Base-by-base conservation (phyloP, 352 stramenopile species). In the Saprolegnia diclina region DNA sequence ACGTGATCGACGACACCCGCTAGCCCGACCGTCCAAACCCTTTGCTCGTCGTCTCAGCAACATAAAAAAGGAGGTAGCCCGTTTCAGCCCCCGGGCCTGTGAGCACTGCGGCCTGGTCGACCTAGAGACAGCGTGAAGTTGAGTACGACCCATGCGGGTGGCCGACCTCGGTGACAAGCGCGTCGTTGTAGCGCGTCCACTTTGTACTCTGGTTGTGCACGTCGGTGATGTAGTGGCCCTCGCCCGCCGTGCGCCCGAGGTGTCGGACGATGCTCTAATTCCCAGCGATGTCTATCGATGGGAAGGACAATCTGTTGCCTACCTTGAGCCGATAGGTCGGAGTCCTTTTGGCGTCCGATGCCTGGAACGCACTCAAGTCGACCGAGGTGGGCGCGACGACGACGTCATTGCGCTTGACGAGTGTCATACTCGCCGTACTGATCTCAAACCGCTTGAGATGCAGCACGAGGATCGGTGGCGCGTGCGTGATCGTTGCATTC, bases 21-120 rank as follows among this genome's bases (percentile, higher is more conserved):
- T 35, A 35, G 29, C 29, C 29, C 2, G 29, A 35, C 29, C 29
- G 29, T 35, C 29, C 29, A 2, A 35, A 5, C 29, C 29, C 29
- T 35, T 35, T 54, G 24, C 24, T 5, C 24, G 24, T 29, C 24
- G 29, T 59, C 11, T 72, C 71, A 42, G 80, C 79, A 29, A 92
- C 82, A 64, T 94, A 95, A 64, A 95, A 93, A 35, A 94, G 78
- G 82, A 95, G 90, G 66, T 95, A 95, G 66, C 85, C 93, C 18
- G 85, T 93, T 64, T 93, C 83, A 18, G 63, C 63, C 5, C 63
- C 63, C 0, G 22, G 5, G 21, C 63, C 63, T 24, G 40, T 14
- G 19, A 69, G 46, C 35, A 69, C 63, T 24, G 9, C 18, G 4
- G 45, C n/a, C 7, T 44, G 5, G 0, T 69, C 63, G 18, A 69